A percentile compares a stretch with the other conserved stretches of the same genome.
Evolutionary conservation across 2,329 filamentous ascomycete genomes (phyloP).

Genomic region (Diaporthe caulivora): DNA sequence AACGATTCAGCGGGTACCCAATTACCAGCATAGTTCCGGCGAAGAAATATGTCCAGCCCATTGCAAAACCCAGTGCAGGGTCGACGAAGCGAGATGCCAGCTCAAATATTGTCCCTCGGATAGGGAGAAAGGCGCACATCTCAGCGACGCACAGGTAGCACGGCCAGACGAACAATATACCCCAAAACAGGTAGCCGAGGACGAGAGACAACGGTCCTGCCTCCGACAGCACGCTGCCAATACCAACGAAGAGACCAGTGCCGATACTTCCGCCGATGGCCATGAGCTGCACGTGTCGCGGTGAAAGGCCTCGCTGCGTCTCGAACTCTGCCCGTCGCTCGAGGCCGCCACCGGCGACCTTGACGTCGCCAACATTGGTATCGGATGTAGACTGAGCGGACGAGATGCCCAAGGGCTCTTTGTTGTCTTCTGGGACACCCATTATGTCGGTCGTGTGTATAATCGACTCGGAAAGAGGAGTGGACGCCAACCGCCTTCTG

Average conservation of each 20-base stretch:
- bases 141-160: conserved; percentile 63
- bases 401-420: conserved; percentile 14
- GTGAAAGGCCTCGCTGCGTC: conserved; percentile 45
- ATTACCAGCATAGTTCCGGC: conserved; percentile 58
- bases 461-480: neutral
- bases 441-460: neutral
- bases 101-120: conserved; percentile 66
- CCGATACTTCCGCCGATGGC: conserved; percentile 62
- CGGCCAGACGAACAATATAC: conserved; percentile 58
- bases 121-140: conserved; percentile 68
- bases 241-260: conserved; percentile 58
- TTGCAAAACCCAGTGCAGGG: conserved; percentile 64
- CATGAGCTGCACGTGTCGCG: conserved; percentile 63
- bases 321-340: conserved; percentile 36
- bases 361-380: conserved; percentile 19
- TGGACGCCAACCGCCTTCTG: neutral
- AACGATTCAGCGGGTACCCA: conserved; percentile 43
- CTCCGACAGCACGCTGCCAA: conserved; percentile 56
- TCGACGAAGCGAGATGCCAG: conserved; percentile 66
- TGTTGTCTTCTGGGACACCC: conserved; percentile 18
- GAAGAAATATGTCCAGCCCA: conserved; percentile 62
- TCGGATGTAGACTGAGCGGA: conserved; percentile 23
- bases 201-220: conserved; percentile 59
- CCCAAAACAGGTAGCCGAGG: conserved; percentile 60
- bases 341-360: conserved; percentile 8